Conservation (phyloP, 805 yeast species). For the Huiozyma naganishii region DNA sequence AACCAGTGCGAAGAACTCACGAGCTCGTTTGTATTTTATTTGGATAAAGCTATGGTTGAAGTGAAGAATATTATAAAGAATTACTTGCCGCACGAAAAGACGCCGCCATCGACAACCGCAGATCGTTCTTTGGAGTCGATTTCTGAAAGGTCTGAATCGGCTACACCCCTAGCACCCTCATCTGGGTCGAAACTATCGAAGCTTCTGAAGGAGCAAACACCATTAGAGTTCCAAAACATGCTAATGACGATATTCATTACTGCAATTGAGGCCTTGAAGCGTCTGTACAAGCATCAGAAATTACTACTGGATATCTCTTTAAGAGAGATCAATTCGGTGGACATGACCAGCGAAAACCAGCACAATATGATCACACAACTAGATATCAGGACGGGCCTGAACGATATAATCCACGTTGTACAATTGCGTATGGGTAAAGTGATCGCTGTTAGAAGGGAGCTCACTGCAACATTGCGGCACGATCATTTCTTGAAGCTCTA, state of each 20-base stretch:
- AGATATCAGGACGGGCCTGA: conserved; percentile 57
- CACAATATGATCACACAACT: conserved; percentile 40
- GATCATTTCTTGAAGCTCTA: conserved; percentile 59
- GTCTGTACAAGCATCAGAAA: conserved; percentile 72
- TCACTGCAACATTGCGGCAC: conserved; percentile 45
- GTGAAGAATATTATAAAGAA: conserved; percentile 60
- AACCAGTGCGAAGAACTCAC: conserved; percentile 50
- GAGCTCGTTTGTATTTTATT: conserved; percentile 52
- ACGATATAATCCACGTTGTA: conserved; percentile 55
- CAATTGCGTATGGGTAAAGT: conserved; percentile 73
- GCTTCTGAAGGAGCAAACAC: conserved; percentile 52
- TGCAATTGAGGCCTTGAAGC: conserved; percentile 60
- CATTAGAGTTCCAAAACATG: conserved; percentile 68
- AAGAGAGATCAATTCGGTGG: conserved; percentile 27
- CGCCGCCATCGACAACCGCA: background rate
- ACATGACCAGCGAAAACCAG: conserved; percentile 19
- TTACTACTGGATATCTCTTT: conserved; percentile 61
- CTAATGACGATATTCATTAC: conserved; percentile 47
- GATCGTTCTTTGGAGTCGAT: background rate
- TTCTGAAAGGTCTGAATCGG: conserved; percentile 1
- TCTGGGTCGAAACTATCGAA: conserved; percentile 34
- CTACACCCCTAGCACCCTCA: conserved; percentile 3
- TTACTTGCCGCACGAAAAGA: conserved; percentile 45
- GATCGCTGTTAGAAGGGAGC: conserved; percentile 64
- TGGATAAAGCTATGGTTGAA: conserved; percentile 58